phyloP scores from a whole-genome alignment of 768 basidiomycete species.

The Guyanaporus albipodus region DNA sequence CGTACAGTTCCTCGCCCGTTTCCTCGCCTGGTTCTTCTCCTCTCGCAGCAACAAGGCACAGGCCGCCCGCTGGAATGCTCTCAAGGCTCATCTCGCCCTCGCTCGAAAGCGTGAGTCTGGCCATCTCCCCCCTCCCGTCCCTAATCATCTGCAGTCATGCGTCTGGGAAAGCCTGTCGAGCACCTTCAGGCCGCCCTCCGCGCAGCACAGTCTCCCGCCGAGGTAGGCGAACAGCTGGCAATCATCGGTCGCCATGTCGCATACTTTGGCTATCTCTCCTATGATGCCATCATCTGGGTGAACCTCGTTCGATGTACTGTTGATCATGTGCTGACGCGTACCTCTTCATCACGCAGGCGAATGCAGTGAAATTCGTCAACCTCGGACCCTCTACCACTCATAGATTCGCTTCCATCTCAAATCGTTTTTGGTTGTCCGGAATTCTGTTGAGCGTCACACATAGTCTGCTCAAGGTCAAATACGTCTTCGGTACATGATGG shows the following conservation, averaged over 20 bases:
- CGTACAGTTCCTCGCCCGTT: slow-evolving; percentile 85
- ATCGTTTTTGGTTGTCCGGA: slow-evolving; percentile 85
- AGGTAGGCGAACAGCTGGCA: slow-evolving; percentile 67
- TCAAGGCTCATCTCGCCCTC: slow-evolving; percentile 81
- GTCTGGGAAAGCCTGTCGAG: slow-evolving; percentile 91
- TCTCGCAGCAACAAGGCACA: slow-evolving; percentile 65
- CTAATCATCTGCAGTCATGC: slow-evolving; percentile 58
- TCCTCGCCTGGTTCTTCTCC: slow-evolving; percentile 81
- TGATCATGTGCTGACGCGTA: not conserved
- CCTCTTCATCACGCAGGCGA: slow-evolving; percentile 42
- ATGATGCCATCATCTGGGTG: slow-evolving; percentile 88
- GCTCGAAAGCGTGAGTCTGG: slow-evolving; percentile 70
- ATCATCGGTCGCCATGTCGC: slow-evolving; percentile 79
- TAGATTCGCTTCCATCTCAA: slow-evolving; percentile 60
- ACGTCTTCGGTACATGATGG: not conserved
- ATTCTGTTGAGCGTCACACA: slow-evolving; percentile 77
- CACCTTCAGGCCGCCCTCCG: slow-evolving; percentile 88
- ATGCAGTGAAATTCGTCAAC: slow-evolving; percentile 60
- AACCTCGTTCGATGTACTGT: slow-evolving; percentile 19
- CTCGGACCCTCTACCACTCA: slow-evolving; percentile 58
- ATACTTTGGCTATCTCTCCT: slow-evolving; percentile 83
- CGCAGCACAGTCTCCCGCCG: slow-evolving; percentile 51
- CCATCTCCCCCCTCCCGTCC: not conserved
- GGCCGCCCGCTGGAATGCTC: slow-evolving; percentile 73
- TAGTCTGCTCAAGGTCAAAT: slow-evolving; percentile 59